Conservation (phyloP, 1,284 basidiomycete species). For the Ganoderma resinaceum region DNA sequence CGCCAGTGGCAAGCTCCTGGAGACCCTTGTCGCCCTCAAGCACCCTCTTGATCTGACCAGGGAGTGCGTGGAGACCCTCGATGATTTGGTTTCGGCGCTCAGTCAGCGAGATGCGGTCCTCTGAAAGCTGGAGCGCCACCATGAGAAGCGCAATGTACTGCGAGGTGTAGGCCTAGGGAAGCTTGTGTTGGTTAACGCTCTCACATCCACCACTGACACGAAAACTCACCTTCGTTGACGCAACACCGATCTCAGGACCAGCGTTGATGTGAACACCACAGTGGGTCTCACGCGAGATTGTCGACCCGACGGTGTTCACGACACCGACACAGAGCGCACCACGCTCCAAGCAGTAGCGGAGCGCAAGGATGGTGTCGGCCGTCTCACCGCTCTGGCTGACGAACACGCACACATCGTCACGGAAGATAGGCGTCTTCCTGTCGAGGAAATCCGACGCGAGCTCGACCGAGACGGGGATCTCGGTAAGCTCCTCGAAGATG, state of each 20-base stretch:
- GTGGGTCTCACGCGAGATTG: constrained; percentile 98
- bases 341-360: constrained; percentile 96
- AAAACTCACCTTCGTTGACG: constrained; percentile 91
- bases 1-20: constrained; percentile 85
- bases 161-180: constrained; percentile 90
- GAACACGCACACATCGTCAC: constrained; percentile 98
- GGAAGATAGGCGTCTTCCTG: constrained; percentile 98
- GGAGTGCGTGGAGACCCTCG: constrained; percentile 90
- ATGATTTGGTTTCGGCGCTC: constrained; percentile 95
- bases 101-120: constrained; percentile 94
- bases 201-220: neutral
- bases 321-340: constrained; percentile 97
- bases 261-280: constrained; percentile 99
- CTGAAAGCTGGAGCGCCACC: constrained; percentile 97
- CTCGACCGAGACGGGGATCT: constrained; percentile 98
- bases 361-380: constrained; percentile 95
- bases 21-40: constrained; percentile 84
- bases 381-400: constrained; percentile 99
- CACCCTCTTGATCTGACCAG: constrained; percentile 89
- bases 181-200: constrained; percentile 20
- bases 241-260: constrained; percentile 99
- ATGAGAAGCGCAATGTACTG: constrained; percentile 99
- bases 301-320: constrained; percentile 98
- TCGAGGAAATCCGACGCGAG: constrained; percentile 99
- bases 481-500: constrained; percentile 98